These are phyloP conservation scores for Arbutus unedo DNA, from an alignment of 148 eudicot species.

Conservation along the genomic window DNA sequence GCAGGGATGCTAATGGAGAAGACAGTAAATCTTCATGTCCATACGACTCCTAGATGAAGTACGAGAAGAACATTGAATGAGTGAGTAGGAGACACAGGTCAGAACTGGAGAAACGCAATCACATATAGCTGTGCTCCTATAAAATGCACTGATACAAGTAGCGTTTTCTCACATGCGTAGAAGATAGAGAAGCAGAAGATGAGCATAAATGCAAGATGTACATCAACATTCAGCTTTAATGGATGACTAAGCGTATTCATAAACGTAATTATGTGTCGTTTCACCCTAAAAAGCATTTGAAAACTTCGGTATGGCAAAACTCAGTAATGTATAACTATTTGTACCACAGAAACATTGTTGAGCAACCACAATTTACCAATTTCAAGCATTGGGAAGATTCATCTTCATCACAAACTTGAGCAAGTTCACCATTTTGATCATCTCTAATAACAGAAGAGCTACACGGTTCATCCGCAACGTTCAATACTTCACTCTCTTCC, in stretches of 20 bases:
- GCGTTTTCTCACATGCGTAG: background rate
- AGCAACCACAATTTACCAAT: constrained; percentile 35
- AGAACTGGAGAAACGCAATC: background rate
- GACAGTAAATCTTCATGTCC: constrained; percentile 40
- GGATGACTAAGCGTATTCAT: background rate
- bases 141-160: background rate
- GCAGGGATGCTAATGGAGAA: constrained; percentile 39
- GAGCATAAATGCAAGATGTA: background rate
- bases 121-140: background rate
- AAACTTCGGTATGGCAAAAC: background rate
- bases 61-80: constrained; percentile 1
- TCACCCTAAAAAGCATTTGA: background rate
- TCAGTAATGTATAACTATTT: background rate
- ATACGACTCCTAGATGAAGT: constrained; percentile 39
- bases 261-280: background rate
- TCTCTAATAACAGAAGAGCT: constrained; percentile 18
- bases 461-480: constrained; percentile 28
- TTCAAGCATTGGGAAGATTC: constrained; percentile 19
- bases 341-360: background rate
- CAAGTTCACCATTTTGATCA: constrained; percentile 22
- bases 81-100: background rate
- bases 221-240: constrained; percentile 7
- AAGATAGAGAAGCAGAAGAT: background rate
- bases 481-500: constrained; percentile 29
- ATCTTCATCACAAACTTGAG: constrained; percentile 31